Evolutionary conservation across 306 rosid genomes (phyloP), one percentile per base, ranked within the genome.

Genomic region (Nissolia schottii): DNA sequence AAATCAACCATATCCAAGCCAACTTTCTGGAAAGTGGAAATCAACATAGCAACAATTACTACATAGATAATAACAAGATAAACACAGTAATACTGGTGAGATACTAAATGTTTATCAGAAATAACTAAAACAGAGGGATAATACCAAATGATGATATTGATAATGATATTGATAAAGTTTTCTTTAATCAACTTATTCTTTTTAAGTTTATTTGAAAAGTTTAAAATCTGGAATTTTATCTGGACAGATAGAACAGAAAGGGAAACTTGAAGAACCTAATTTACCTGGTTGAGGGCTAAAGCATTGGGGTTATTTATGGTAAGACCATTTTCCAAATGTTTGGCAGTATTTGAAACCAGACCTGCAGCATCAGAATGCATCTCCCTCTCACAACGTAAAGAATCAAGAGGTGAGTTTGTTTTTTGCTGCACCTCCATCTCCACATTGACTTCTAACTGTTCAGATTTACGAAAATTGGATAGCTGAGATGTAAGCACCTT

Each of bases 21-120:
- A 80, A 49, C 77, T 53, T 53, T 83, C 94, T 91, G 92, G 71
- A 78, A 54, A 76, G 80, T 86, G 84, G 70, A 73, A 63, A 76
- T 68, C 35, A 60, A 45, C 37, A 27, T 54, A 48, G 53, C 43
- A 56, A 37, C 34, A 65, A 73, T 29, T 43, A 80, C 60, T 15
- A 61, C 16, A 48, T 20, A 29, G 32, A 61, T 8, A 45, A n/a
- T n/a, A n/a, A n/a, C n/a, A 32, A n/a, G 48, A 57, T 11, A 74
- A 58, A 78, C 29, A 24, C 62, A 35, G 48, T 37, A 74, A 55
- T 23, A 40, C 1, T 29, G 63, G 54, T 15, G 75, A 35, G 6
- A 67, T 48, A 27, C 27, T 55, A 12, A 43, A 49, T 59, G 31
- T 28, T 43, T 9, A 41, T 50, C 55, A 71, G 22, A 64, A 41